phyloP scores from a whole-genome alignment of 306 rosid species.

The Crotalaria pallida region DNA sequence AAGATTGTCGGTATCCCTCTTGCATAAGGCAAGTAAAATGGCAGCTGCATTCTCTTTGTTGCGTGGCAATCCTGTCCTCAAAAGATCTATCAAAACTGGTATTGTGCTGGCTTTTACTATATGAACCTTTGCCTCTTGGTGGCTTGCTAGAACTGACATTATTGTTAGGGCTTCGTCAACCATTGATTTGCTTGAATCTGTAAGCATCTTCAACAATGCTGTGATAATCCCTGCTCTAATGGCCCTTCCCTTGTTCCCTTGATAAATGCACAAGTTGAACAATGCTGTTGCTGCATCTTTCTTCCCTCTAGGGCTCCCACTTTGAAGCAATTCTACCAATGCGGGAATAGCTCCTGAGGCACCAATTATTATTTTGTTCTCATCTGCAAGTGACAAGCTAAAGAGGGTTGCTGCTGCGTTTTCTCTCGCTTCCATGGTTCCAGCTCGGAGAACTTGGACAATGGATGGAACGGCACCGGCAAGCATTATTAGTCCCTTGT shows the following conservation, averaged over 20 bases:
- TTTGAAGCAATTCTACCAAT: slow-evolving; percentile 79
- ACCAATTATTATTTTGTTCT: slow-evolving; percentile 90
- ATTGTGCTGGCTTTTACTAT: slow-evolving; percentile 81
- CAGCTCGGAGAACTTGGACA: slow-evolving; percentile 87
- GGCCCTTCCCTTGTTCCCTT: slow-evolving; percentile 94
- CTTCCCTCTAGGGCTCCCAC: slow-evolving; percentile 85
- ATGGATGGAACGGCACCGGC: slow-evolving; percentile 91
- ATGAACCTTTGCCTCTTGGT: slow-evolving; percentile 81
- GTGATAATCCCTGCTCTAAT: slow-evolving; percentile 70
- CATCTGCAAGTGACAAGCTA: slow-evolving; percentile 92
- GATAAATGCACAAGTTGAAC: slow-evolving; percentile 90
- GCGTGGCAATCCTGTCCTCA: slow-evolving; percentile 80
- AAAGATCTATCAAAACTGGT: slow-evolving; percentile 83
- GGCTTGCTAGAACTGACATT: slow-evolving; percentile 90
- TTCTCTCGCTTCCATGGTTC: slow-evolving; percentile 93
- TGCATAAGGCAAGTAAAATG: slow-evolving; percentile 82
- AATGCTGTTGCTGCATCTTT: slow-evolving; percentile 93
- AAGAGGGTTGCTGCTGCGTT: slow-evolving; percentile 94
- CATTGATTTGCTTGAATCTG: slow-evolving; percentile 75
- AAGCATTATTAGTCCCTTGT: slow-evolving; percentile 95
- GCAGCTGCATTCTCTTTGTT: slow-evolving; percentile 87
- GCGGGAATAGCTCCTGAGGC: slow-evolving; percentile 93
- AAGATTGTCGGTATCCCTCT: slow-evolving; percentile 72
- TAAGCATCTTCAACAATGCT: slow-evolving; percentile 78
- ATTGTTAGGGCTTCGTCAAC: slow-evolving; percentile 86